A percentile compares a stretch with the other conserved stretches of the same genome.
Conservation (phyloP, 345 rosid species). For the Euphorbia tirucalli region DNA sequence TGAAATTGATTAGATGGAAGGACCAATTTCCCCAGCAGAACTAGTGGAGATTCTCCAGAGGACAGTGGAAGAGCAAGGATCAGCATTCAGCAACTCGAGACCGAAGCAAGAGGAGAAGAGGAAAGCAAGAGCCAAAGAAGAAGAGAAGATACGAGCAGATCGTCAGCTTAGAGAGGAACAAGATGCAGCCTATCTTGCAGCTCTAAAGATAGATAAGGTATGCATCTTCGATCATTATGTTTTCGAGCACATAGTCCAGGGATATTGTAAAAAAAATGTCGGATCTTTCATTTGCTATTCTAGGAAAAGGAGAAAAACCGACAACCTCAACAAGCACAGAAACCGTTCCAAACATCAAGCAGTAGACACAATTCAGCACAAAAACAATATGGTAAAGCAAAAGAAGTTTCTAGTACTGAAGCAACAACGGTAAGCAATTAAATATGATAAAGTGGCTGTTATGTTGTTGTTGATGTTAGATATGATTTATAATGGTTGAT, state of each 20-base stretch:
- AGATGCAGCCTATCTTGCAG: slow-evolving; percentile 57
- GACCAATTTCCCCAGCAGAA: too few relatives aligned
- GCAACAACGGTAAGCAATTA: slow-evolving; percentile 36
- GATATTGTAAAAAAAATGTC: too few relatives aligned
- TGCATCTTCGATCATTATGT: too few relatives aligned
- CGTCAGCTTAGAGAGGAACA: slow-evolving; percentile 54
- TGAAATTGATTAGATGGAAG: too few relatives aligned
- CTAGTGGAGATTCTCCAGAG: too few relatives aligned
- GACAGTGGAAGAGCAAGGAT: slow-evolving; percentile 59
- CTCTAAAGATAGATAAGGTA: slow-evolving; percentile 50
- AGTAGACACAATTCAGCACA: slow-evolving; percentile 12
- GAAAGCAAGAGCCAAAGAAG: too few relatives aligned
- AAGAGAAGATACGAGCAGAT: slow-evolving; percentile 37
- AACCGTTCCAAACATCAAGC: slow-evolving; percentile 20
- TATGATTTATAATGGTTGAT: neutral
- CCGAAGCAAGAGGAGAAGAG: slow-evolving; percentile 16
- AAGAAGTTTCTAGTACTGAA: slow-evolving; percentile 26
- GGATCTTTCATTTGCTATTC: neutral
- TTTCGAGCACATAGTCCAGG: too few relatives aligned
- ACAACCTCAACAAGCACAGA: slow-evolving; percentile 19
- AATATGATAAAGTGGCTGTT: neutral
- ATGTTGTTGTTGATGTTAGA: neutral
- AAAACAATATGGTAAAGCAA: slow-evolving; percentile 28
- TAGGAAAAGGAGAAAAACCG: slow-evolving; percentile 45
- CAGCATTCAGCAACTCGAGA: slow-evolving; percentile 41